Conservation (phyloP, 345 rosid genomes). For the Citrus cavaleriei region DNA sequence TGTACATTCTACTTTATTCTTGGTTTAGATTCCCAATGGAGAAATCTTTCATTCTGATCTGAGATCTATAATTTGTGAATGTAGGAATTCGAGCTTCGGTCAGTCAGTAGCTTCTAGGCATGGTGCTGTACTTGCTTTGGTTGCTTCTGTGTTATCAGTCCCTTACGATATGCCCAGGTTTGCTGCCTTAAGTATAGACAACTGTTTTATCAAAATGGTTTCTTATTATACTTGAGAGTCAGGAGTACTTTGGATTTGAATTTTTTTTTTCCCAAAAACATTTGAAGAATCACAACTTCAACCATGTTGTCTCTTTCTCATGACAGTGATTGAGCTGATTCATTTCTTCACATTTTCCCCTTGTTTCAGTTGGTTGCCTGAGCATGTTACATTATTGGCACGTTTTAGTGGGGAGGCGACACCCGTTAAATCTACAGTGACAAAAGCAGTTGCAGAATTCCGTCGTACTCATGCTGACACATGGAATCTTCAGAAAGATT, state of each 20-base stretch:
- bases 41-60: background rate
- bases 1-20: background rate
- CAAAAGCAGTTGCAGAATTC: constrained; percentile 98
- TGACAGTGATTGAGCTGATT: background rate
- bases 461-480: constrained; percentile 94
- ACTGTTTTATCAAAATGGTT: background rate
- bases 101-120: constrained; percentile 63
- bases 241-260: too few species aligned
- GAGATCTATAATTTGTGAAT: constrained; percentile 16
- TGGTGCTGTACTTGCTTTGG: constrained; percentile 95
- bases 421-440: constrained; percentile 86
- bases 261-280: too few species aligned
- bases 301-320: background rate
- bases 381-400: constrained; percentile 84
- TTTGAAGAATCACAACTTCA: too few species aligned
- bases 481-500: constrained; percentile 90
- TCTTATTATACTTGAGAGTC: too few species aligned
- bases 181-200: constrained; percentile 17
- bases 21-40: background rate
- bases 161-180: constrained; percentile 99
- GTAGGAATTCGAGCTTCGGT: constrained; percentile 47
- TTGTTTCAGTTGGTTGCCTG: constrained; percentile 79
- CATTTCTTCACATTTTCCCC: background rate
- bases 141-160: constrained; percentile 90
- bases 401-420: constrained; percentile 80